These are phyloP conservation scores for Penicillium ochrochloron DNA, from an alignment of 495 filamentous ascomycete genomes.

Conservation along the genomic window DNA sequence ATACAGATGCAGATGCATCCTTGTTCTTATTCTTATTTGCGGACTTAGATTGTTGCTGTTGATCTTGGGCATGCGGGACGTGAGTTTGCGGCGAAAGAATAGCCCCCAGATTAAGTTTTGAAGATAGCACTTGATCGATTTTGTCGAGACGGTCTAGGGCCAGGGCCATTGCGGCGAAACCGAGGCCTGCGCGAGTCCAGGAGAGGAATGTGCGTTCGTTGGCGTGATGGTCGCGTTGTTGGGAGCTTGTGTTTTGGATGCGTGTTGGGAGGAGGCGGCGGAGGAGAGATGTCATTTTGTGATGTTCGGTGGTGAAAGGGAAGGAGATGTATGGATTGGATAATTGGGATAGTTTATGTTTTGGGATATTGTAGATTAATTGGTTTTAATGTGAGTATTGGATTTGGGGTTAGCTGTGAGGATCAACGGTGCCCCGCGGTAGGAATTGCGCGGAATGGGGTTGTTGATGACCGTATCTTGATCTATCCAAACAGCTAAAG, in stretches of 20 bases:
- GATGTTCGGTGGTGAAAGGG: background rate
- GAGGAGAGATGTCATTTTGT: constrained; percentile 23
- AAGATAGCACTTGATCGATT: constrained; percentile 29
- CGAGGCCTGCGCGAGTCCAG: constrained; percentile 58
- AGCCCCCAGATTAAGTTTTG: background rate
- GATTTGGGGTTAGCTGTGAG: background rate
- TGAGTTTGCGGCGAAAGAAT: background rate
- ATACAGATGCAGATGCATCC: background rate
- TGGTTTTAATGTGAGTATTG: background rate
- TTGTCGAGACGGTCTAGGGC: constrained; percentile 45
- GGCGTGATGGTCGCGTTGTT: constrained; percentile 56
- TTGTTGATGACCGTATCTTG: constrained; percentile 16
- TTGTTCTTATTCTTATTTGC: background rate
- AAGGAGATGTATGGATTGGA: background rate
- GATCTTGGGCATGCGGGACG: background rate
- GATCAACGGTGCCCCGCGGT: background rate
- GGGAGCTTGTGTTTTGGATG: constrained; percentile 40
- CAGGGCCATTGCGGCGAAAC: constrained; percentile 52
- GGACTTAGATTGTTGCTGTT: background rate
- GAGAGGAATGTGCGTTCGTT: constrained; percentile 61
- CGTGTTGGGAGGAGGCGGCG: constrained; percentile 34
- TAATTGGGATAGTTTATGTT: background rate
- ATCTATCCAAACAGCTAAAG: too few relatives aligned
- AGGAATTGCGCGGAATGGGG: constrained; percentile 11
- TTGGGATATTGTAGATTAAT: background rate